These are phyloP conservation scores for Neocatenulostroma microsporum DNA, from an alignment of 2,329 filamentous ascomycete genomes.

Conservation along the genomic window DNA sequence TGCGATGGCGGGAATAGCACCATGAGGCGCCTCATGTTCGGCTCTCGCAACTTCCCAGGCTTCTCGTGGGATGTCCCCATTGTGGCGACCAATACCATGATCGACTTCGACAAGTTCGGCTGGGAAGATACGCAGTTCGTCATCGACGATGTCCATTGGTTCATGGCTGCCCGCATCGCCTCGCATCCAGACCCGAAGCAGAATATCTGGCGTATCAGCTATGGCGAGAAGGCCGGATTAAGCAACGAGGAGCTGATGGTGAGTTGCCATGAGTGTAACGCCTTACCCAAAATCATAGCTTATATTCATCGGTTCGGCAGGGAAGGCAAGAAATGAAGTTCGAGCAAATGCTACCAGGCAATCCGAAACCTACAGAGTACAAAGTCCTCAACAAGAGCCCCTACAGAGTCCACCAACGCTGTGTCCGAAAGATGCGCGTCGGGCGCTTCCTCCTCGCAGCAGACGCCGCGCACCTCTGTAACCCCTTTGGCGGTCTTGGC, in stretches of 20 bases:
- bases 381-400: conserved; percentile 29
- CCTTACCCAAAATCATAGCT: too few relatives aligned
- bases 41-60: conserved; percentile 10
- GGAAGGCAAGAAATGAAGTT: conserved; percentile 11
- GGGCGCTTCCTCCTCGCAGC: conserved; percentile 27
- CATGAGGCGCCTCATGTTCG: conserved; percentile 33
- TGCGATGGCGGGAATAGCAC: conserved; percentile 49
- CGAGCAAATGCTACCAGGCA: conserved; percentile 14
- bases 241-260: conserved; percentile 10
- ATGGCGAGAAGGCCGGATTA: conserved; percentile 8
- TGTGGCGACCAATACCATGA: conserved; percentile 11
- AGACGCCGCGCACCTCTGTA: conserved; percentile 30
- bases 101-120: conserved; percentile 7
- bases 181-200: conserved; percentile 7
- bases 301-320: too few relatives aligned
- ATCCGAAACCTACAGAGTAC: conserved; percentile 18
- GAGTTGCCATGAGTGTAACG: too few relatives aligned
- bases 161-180: conserved; percentile 9
- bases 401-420: conserved; percentile 34
- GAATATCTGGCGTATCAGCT: conserved; percentile 8
- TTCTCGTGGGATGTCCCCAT: conserved; percentile 12
- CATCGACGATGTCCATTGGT: conserved; percentile 12
- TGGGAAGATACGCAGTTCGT: conserved; percentile 12
- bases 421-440: conserved; percentile 22
- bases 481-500: conserved; percentile 12